phyloP scores from a whole-genome alignment of 2,329 filamentous ascomycete species.

The Fusarium neocosmosporiellum region DNA sequence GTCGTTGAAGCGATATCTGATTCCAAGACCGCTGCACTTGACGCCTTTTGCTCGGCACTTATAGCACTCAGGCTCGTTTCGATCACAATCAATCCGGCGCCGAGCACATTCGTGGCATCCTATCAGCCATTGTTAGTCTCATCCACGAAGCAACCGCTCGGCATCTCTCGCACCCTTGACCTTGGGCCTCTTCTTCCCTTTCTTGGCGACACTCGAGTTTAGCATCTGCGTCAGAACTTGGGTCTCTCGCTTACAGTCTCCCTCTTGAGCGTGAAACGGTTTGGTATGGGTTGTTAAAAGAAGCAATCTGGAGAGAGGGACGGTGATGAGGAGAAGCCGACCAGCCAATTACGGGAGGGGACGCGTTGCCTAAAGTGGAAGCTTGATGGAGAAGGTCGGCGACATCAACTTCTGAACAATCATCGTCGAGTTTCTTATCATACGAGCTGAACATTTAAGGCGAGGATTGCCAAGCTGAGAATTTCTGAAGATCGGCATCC shows the following conservation, averaged over 20 bases:
- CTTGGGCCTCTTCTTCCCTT: conserved; percentile 14
- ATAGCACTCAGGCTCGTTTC: conserved; percentile 6
- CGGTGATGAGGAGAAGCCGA: background rate
- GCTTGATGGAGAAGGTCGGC: background rate
- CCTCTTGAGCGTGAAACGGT: background rate
- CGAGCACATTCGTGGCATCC: conserved; percentile 20
- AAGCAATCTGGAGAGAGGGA: background rate
- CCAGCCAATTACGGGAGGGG: background rate
- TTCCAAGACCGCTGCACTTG: background rate
- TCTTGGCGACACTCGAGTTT: background rate
- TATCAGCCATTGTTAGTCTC: background rate
- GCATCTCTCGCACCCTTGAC: conserved; percentile 6
- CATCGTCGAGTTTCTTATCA: background rate
- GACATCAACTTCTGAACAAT: background rate
- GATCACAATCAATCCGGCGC: conserved; percentile 17
- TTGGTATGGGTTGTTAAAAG: background rate
- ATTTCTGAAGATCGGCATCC: background rate
- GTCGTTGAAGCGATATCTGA: conserved; percentile 22
- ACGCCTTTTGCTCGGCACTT: conserved; percentile 8
- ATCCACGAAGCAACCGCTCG: too few species aligned
- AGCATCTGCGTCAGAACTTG: background rate
- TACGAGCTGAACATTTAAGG: background rate
- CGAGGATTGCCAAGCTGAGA: background rate
- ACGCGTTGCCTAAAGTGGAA: conserved; percentile 3
- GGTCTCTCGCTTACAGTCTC: background rate